These are phyloP conservation scores for Vigna angularis DNA, from an alignment of 306 rosid species.

Conservation along the genomic window DNA sequence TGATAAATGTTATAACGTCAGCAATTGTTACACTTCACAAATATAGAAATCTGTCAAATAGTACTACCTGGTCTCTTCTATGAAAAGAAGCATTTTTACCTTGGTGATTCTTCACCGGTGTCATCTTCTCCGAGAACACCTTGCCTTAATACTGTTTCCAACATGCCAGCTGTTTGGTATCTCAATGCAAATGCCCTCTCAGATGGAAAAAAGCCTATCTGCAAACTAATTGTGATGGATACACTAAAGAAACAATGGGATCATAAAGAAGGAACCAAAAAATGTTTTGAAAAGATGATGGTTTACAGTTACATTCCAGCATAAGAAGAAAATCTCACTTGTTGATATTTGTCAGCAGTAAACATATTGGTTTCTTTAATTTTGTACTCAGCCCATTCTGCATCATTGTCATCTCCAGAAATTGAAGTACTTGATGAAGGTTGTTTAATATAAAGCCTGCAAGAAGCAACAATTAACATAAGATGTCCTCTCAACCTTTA, in stretches of 20 bases:
- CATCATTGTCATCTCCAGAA: conserved; percentile 60
- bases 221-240: conserved; percentile 81
- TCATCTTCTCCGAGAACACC: conserved; percentile 98
- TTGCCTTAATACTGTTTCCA: conserved; percentile 83
- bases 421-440: conserved; percentile 69
- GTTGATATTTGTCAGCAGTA: conserved; percentile 94
- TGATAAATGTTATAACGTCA: conserved; percentile 22
- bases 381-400: conserved; percentile 95
- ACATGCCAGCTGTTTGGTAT: conserved; percentile 97
- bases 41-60: conserved; percentile 25
- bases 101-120: conserved; percentile 92
- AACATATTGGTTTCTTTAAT: conserved; percentile 95
- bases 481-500: neutral
- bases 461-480: conserved; percentile 35
- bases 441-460: conserved; percentile 83
- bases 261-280: conserved; percentile 33
- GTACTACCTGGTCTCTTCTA: conserved; percentile 17
- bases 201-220: conserved; percentile 89
- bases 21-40: conserved; percentile 5
- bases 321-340: conserved; percentile 62
- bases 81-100: conserved; percentile 53
- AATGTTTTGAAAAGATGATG: neutral
- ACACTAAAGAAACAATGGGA: conserved; percentile 64
- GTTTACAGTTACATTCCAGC: conserved; percentile 18
- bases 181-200: conserved; percentile 90